phyloP scores from a whole-genome alignment of 2,329 filamentous ascomycete genomes.

The Coniosporium tulheliwenetii region DNA sequence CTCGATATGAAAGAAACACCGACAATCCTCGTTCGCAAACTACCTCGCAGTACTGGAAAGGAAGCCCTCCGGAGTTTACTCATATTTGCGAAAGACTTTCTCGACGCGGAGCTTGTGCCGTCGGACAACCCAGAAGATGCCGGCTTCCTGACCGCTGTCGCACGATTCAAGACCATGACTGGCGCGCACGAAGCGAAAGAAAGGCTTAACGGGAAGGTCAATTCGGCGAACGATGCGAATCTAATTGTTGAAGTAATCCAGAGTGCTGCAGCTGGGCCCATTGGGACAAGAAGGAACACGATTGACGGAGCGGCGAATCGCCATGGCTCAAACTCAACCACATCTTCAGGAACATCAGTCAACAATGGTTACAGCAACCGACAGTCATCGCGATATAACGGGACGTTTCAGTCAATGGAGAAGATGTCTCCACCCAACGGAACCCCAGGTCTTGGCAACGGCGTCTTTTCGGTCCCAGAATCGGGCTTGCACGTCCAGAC shows the following conservation, averaged over 20 bases:
- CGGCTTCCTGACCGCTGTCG: conserved; percentile 41
- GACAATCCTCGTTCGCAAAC: conserved; percentile 40
- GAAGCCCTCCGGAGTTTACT: conserved; percentile 47
- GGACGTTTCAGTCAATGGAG: conserved; percentile 45
- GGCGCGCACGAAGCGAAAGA: conserved; percentile 44
- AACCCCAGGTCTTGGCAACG: conserved; percentile 36
- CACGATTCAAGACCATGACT: conserved; percentile 39
- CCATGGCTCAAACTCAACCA: conserved; percentile 27
- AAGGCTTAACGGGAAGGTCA: conserved; percentile 45
- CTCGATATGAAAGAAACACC: conserved; percentile 8
- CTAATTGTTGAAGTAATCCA: conserved; percentile 42
- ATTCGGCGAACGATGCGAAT: conserved; percentile 42
- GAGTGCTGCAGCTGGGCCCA: conserved; percentile 15
- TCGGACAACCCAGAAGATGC: conserved; percentile 39
- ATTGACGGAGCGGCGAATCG: conserved; percentile 31
- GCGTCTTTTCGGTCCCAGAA: conserved; percentile 45
- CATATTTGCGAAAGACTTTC: conserved; percentile 47
- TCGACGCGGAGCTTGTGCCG: conserved; percentile 41
- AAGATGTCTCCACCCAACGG: conserved; percentile 44
- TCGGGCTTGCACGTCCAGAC: conserved; percentile 39
- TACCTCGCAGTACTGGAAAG: conserved; percentile 41
- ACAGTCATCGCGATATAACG: conserved; percentile 45
- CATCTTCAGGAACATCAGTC: conserved; percentile 30
- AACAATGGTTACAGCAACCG: conserved; percentile 19
- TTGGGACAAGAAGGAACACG: conserved; percentile 37